Evolutionary conservation across 257 asterid genomes (phyloP), one percentile per base, ranked within the genome.

Genomic region (Sherardia arvensis): DNA sequence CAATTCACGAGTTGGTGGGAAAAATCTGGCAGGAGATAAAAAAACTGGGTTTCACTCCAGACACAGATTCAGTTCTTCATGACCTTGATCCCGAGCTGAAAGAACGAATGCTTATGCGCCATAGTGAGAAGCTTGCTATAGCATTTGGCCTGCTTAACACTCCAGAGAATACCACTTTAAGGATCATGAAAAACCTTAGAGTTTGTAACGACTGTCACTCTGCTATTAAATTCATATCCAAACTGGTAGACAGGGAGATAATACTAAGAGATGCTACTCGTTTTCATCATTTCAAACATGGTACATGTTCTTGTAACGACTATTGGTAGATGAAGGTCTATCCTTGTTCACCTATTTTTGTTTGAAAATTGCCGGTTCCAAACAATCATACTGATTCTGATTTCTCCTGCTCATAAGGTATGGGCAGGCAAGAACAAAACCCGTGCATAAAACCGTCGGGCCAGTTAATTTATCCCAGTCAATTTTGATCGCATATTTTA

Each of bases 151-250:
- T 91, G 53, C 68, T 84, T 73, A 85, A 67, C 66, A 88, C 95
- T n/a, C 91, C 95, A 2, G 90, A 81, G 3, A 76, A 78, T 2
- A 73, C 84, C 73, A 84, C 81, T 26, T 49, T 91, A 54, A 84
- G 90, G 73, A 84, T 91, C 81, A 91, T 91, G 94, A 91, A 91
- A 76, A 91, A 86, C 79, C 94, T 91, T 38, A 83, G 98, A 79
- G 94, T 90, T 22, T 87, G 97, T 71, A 87, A 85, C 59, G 95
- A 90, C 71, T 90, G 95, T 59, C 97, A 90, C 60, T 76, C 90
- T 48, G 94, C 95, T 17, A 83, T 87, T 70, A 87, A 87, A 40
- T 85, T 76, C 70, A 85, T 90, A 45, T 83, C 97, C 27, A 80
- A 74, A 30, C 80, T 90, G 69, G 92, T 70, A 1, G 61, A 71